Conservation (phyloP, 2,329 filamentous ascomycete species). For the Teratosphaeria gauchensis region DNA sequence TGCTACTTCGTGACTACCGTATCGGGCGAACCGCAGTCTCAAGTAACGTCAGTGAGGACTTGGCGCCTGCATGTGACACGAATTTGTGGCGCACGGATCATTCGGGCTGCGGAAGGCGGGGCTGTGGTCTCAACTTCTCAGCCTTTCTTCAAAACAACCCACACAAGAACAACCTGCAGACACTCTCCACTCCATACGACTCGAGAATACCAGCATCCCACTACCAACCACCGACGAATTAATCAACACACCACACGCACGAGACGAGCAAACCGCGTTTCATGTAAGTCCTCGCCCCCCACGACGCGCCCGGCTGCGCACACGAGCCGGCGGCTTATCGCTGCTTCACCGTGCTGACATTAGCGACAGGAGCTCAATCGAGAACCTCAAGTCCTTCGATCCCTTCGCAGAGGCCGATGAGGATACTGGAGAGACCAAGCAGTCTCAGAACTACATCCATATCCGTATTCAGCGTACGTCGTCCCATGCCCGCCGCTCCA, state of each 20-base stretch:
- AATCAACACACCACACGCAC: background rate
- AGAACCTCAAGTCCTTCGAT: slow-evolving; percentile 88
- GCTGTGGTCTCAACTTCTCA: background rate
- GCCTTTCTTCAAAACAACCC: background rate
- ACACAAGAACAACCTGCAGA: background rate
- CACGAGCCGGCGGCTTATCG: background rate
- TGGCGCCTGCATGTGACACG: background rate
- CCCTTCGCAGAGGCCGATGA: slow-evolving; percentile 99
- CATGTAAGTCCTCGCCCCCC: background rate
- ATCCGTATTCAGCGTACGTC: slow-evolving; percentile 97
- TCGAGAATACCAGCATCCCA: background rate
- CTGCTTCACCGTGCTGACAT: background rate
- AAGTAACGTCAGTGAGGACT: background rate
- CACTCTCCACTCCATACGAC: background rate
- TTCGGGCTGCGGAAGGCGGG: background rate
- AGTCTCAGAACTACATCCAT: slow-evolving; percentile 97
- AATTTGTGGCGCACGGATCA: background rate
- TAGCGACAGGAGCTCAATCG: background rate
- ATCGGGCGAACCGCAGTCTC: background rate
- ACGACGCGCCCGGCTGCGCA: background rate
- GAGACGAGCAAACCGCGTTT: background rate
- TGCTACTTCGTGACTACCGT: background rate
- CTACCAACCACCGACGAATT: background rate
- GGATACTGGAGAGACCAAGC: slow-evolving; percentile 90
- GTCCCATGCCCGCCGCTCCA: background rate